These are phyloP conservation scores for Trypanosomatidae sp. DNA, from an alignment of 208 protist species.

Conservation along the genomic window DNA sequence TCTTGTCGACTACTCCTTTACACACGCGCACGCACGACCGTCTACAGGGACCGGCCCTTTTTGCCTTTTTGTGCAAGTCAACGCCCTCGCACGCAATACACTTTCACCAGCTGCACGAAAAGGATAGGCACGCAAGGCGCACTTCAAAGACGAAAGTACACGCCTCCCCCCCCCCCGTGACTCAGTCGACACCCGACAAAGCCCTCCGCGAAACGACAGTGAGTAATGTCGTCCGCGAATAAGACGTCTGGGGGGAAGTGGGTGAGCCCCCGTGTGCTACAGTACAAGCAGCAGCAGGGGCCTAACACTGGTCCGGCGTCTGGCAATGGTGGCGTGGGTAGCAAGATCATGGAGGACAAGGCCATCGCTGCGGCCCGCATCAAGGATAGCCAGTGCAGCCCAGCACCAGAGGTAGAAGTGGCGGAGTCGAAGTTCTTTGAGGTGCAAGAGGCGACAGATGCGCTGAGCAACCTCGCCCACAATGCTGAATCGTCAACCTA, in stretches of 20 bases:
- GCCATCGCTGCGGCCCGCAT: slow-evolving; percentile 45
- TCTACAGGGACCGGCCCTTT: neutral
- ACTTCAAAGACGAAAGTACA: neutral
- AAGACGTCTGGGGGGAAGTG: slow-evolving; percentile 20
- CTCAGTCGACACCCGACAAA: neutral
- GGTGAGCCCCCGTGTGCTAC: slow-evolving; percentile 32
- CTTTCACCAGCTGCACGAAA: neutral
- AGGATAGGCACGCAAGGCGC: neutral
- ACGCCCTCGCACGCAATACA: neutral
- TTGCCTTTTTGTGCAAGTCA: neutral
- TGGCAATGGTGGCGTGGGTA: slow-evolving; percentile 19
- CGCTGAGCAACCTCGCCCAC: slow-evolving; percentile 83
- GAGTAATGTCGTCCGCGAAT: slow-evolving; percentile 6
- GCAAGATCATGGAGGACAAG: slow-evolving; percentile 57
- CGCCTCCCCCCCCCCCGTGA: neutral
- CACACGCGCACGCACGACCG: neutral
- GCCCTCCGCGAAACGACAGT: neutral
- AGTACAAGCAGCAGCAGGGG: slow-evolving; percentile 40
- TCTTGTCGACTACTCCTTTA: neutral
- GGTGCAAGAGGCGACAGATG: slow-evolving; percentile 79
- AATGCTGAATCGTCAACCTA: slow-evolving; percentile 40
- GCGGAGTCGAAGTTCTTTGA: slow-evolving; percentile 64
- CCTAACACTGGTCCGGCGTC: slow-evolving; percentile 17
- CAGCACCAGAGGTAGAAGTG: slow-evolving; percentile 35
- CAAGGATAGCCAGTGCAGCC: slow-evolving; percentile 31